Evolutionary conservation across 345 rosid species (phyloP).

Genomic region (Acer negundo): DNA sequence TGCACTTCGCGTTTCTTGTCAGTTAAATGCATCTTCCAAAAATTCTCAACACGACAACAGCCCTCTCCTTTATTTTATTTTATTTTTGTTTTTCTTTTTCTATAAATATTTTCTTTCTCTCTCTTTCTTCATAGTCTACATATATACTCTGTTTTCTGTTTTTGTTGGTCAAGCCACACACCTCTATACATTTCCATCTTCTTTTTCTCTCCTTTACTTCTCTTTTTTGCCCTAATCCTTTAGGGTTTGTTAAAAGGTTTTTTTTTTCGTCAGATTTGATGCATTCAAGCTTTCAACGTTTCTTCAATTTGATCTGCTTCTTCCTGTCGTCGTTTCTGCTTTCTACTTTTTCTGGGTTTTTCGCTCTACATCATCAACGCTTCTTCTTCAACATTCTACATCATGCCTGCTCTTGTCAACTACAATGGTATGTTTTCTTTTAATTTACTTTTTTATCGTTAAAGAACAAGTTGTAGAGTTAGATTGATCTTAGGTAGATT

Average conservation of each 20-base stretch:
- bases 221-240: constrained; percentile 50
- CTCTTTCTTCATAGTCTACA: constrained; percentile 10
- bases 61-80: background rate
- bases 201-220: background rate
- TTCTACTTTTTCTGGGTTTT: constrained; percentile 13
- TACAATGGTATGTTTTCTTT: constrained; percentile 42
- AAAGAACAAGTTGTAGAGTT: background rate
- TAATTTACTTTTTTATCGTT: background rate
- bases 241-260: constrained; percentile 34
- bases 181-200: background rate
- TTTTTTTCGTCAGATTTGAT: constrained; percentile 17
- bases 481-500: background rate
- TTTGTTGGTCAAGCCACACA: background rate
- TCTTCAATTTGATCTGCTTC: constrained; percentile 14
- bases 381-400: constrained; percentile 30
- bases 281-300: constrained; percentile 39
- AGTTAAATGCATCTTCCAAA: constrained; percentile 38
- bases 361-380: constrained; percentile 19
- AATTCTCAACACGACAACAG: constrained; percentile 24
- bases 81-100: too few species aligned
- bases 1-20: constrained; percentile 37
- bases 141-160: background rate
- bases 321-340: constrained; percentile 13
- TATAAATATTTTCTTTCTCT: too few species aligned
- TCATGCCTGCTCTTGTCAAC: constrained; percentile 72